Evolutionary conservation across 176 grass and related monocot genomes (phyloP).

Genomic region (Oryza officinalis): DNA sequence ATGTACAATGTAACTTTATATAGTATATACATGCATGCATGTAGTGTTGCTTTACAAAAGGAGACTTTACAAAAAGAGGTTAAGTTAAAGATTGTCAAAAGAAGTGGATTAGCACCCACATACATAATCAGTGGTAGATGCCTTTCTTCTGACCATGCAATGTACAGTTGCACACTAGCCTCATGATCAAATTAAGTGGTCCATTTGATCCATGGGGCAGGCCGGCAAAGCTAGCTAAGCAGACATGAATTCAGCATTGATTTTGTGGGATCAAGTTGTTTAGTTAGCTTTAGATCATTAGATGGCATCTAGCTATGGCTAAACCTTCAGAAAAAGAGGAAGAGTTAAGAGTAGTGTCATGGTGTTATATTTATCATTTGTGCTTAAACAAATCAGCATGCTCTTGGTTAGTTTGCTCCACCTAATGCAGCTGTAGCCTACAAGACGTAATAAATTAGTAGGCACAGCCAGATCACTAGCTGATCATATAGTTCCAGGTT

Average conservation of each 20-base stretch:
- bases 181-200: neutral
- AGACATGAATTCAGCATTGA: neutral
- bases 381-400: neutral
- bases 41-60: constrained; percentile 30
- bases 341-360: neutral
- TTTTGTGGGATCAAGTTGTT: neutral
- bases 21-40: neutral
- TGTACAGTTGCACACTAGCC: neutral
- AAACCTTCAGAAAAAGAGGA: neutral
- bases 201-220: neutral
- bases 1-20: neutral
- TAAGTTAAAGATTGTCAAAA: constrained; percentile 9
- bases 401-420: neutral
- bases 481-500: neutral
- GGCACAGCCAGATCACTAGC: neutral
- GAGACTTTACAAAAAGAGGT: constrained; percentile 23
- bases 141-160: constrained; percentile 26
- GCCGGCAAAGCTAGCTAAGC: neutral
- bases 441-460: neutral
- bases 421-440: neutral
- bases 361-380: neutral
- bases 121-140: neutral
- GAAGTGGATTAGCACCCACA: neutral
- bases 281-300: neutral
- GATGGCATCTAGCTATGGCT: neutral